Percentiles rank a stretch among this genome's conserved stretches.
Evolutionary conservation across 345 rosid species (phyloP).

Genomic region (Eutrema japonicum): DNA sequence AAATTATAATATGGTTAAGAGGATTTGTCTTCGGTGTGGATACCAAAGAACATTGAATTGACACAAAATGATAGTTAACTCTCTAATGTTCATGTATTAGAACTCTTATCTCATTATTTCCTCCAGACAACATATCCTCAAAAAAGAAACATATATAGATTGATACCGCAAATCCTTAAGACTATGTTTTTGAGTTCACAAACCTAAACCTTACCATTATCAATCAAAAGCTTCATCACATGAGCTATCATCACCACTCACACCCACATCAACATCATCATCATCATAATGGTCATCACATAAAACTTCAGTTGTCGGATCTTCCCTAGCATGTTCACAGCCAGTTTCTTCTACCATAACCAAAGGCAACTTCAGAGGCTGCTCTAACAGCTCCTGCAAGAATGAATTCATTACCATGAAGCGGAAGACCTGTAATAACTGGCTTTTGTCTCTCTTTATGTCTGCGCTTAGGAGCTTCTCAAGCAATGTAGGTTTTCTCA

Average conservation of each 20-base stretch:
- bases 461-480: slow-evolving; percentile 82
- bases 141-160: background rate
- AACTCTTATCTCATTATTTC: background rate
- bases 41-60: background rate
- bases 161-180: slow-evolving; percentile 4
- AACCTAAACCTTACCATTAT: background rate
- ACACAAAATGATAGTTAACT: background rate
- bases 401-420: slow-evolving; percentile 75
- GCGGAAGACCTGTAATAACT: slow-evolving; percentile 69
- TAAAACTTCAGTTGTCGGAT: slow-evolving; percentile 27
- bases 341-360: slow-evolving; percentile 61
- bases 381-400: slow-evolving; percentile 66
- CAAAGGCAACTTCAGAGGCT: slow-evolving; percentile 62
- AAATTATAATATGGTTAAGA: background rate
- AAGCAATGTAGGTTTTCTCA: slow-evolving; percentile 66
- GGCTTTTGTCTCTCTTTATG: slow-evolving; percentile 64
- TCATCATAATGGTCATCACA: slow-evolving; percentile 23
- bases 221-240: slow-evolving; percentile 27
- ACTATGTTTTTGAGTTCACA: background rate
- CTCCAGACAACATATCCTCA: slow-evolving; percentile 7
- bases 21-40: background rate
- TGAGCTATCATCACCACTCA: slow-evolving; percentile 27
- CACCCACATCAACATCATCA: slow-evolving; percentile 26
- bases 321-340: slow-evolving; percentile 42
- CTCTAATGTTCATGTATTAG: slow-evolving; percentile 13